Evolutionary conservation across 225 moss, liverwort and hornwort species (phyloP).

Genomic region (Takakia lepidozioides): DNA sequence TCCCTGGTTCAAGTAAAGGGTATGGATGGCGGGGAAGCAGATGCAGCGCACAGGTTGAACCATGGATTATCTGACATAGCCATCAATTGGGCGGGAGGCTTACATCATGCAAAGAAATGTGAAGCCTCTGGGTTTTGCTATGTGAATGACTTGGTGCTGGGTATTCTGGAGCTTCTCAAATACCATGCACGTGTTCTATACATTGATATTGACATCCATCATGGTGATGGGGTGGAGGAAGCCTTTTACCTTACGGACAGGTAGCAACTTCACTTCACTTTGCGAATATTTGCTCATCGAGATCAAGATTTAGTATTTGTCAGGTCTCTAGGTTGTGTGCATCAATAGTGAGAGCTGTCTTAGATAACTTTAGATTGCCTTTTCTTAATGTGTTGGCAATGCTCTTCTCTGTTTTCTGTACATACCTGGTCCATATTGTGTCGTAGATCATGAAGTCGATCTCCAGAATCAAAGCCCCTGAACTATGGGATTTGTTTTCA

Average conservation of each 20-base stretch:
- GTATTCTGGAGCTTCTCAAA: constrained; percentile 88
- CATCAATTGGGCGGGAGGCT: constrained; percentile 95
- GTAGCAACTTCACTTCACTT: too few species aligned
- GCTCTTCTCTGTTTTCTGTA: not conserved
- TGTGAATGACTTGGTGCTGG: constrained; percentile 88
- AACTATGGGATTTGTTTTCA: too few species aligned
- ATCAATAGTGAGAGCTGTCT: too few species aligned
- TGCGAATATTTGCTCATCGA: too few species aligned
- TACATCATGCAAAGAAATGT: constrained; percentile 97
- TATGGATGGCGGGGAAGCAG: constrained; percentile 15
- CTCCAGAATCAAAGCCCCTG: too few species aligned
- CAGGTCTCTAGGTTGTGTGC: too few species aligned
- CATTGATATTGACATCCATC: constrained; percentile 97
- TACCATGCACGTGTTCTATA: constrained; percentile 92
- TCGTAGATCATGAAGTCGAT: too few species aligned
- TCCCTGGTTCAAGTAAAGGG: too few species aligned
- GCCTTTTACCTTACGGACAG: constrained; percentile 95
- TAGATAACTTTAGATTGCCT: not conserved
- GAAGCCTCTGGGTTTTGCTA: constrained; percentile 98
- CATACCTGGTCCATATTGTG: too few species aligned
- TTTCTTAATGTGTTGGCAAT: not conserved
- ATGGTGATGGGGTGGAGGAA: constrained; percentile 97
- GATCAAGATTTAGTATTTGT: too few species aligned
- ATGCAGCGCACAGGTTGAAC: constrained; percentile 80
- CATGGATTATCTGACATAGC: constrained; percentile 88